Conservation (phyloP, 2,329 filamentous ascomycete genomes). For the Periconia digitata region DNA sequence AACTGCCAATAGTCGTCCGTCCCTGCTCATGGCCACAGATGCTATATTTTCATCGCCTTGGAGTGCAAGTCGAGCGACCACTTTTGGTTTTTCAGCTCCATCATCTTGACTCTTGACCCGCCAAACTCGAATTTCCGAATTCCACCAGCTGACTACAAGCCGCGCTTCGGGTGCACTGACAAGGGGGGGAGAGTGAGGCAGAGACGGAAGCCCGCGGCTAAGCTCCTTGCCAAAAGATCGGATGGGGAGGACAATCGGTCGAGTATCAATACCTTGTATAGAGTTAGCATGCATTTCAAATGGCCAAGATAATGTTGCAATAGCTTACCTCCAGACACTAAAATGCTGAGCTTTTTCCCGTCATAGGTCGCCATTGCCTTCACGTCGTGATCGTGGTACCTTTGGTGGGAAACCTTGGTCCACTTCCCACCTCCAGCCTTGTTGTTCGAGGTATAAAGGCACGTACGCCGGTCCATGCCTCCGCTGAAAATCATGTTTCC, state of each 20-base stretch:
- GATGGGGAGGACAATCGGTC: constrained; percentile 79
- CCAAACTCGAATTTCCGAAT: constrained; percentile 85
- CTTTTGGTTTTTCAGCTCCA: constrained; percentile 46
- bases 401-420: constrained; percentile 81
- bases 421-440: constrained; percentile 52
- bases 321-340: constrained; percentile 81
- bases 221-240: constrained; percentile 76
- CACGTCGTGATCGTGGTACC: constrained; percentile 91
- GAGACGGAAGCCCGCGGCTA: constrained; percentile 76
- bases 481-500: constrained; percentile 83
- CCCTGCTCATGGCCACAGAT: constrained; percentile 68
- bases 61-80: constrained; percentile 44
- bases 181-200: constrained; percentile 77
- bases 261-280: constrained; percentile 74
- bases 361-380: constrained; percentile 94
- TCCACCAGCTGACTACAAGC: constrained; percentile 89
- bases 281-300: constrained; percentile 27
- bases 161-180: constrained; percentile 72
- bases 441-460: constrained; percentile 67
- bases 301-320: background rate
- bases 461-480: constrained; percentile 86
- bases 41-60: constrained; percentile 78
- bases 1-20: constrained; percentile 74
- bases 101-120: constrained; percentile 55
- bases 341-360: constrained; percentile 76